Evolutionary conservation across 2,329 filamentous ascomycete genomes (phyloP).

Genomic region (Cadophora luteo-olivacea): DNA sequence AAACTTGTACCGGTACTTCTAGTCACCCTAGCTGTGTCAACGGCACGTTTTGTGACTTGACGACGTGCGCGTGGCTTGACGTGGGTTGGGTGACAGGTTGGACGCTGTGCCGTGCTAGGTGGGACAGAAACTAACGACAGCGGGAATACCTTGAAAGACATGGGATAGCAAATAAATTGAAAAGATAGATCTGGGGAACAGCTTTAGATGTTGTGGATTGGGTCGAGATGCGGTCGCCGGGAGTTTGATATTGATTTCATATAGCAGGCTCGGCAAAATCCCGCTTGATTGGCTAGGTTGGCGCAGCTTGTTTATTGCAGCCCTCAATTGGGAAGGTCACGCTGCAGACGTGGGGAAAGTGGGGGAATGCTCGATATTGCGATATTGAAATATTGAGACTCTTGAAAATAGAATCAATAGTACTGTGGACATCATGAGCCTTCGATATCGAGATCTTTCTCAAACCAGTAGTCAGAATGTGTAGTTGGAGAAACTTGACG

Average conservation of each 20-base stretch:
- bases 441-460: constrained; percentile 1
- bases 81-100: not conserved
- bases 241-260: constrained; percentile 17
- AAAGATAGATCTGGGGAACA: constrained; percentile 4
- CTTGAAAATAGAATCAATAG: constrained; percentile 10
- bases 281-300: constrained; percentile 3
- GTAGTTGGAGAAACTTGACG: not conserved
- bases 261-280: constrained; percentile 4
- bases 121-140: not conserved
- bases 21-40: not conserved
- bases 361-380: not conserved
- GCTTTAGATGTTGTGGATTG: not conserved
- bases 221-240: not conserved
- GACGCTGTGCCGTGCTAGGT: constrained; percentile 11
- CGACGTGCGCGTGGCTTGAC: constrained; percentile 14
- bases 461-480: not conserved
- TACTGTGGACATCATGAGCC: not conserved
- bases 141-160: not conserved
- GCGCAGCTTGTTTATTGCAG: constrained; percentile 11
- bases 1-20: constrained; percentile 9
- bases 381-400: not conserved
- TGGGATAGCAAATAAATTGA: constrained; percentile 6
- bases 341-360: not conserved
- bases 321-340: not conserved
- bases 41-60: constrained; percentile 1